Percentiles rank a stretch among this genome's conserved stretches.
phyloP scores from a whole-genome alignment of 75 land plant species.

The Picea glauca region DNA sequence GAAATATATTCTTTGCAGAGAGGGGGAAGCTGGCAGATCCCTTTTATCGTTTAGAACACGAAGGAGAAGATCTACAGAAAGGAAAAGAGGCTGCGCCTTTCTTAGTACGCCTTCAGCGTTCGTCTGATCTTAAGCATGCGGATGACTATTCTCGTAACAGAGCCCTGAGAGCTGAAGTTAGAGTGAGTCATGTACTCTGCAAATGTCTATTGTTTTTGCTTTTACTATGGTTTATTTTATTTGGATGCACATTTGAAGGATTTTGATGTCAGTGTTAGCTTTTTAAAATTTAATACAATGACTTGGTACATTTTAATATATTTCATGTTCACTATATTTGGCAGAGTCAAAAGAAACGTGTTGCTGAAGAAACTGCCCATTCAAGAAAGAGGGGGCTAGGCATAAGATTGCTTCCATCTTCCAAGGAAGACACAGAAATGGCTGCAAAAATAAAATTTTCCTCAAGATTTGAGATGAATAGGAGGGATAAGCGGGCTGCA shows the following conservation, averaged over 20 bases:
- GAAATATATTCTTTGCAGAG: slow-evolving; percentile 39
- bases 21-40: slow-evolving; percentile 91
- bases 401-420: slow-evolving; percentile 73
- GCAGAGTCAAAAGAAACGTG: slow-evolving; percentile 88
- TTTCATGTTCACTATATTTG: neutral
- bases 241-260: neutral
- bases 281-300: neutral
- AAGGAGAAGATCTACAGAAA: slow-evolving; percentile 79
- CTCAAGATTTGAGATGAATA: slow-evolving; percentile 71
- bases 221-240: neutral
- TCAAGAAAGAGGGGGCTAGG: slow-evolving; percentile 75
- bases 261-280: neutral
- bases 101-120: slow-evolving; percentile 70
- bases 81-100: slow-evolving; percentile 87
- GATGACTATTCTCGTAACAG: slow-evolving; percentile 83
- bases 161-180: slow-evolving; percentile 72
- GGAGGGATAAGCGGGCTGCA: slow-evolving; percentile 77
- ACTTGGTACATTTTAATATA: neutral
- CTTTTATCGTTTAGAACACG: slow-evolving; percentile 88
- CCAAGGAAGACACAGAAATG: slow-evolving; percentile 58
- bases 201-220: neutral
- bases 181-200: slow-evolving; percentile 36
- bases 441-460: slow-evolving; percentile 69
- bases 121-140: slow-evolving; percentile 73
- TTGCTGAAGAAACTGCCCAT: slow-evolving; percentile 68